phyloP scores from a whole-genome alignment of 305 asterid species.

The Ilex paraguariensis region DNA sequence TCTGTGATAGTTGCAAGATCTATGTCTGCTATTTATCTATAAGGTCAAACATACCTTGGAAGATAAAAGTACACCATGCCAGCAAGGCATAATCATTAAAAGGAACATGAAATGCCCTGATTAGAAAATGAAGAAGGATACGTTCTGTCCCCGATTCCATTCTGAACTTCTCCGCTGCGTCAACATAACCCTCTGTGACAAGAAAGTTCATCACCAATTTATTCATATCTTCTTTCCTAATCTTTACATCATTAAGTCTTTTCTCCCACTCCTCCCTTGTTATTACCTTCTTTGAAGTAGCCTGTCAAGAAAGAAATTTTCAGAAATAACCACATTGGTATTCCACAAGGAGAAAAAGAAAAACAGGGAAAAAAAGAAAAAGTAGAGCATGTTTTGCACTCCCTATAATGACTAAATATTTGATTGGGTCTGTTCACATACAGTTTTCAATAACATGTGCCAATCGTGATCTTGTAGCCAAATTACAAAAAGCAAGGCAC shows the following conservation, averaged over 20 bases:
- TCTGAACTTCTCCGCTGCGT: slow-evolving; percentile 65
- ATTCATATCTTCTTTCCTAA: slow-evolving; percentile 73
- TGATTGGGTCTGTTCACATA: no score
- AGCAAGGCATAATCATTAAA: no score
- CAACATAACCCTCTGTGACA: slow-evolving; percentile 78
- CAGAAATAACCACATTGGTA: no score
- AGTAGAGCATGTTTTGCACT: no score
- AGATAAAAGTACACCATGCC: no score
- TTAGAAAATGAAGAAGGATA: slow-evolving; percentile 33
- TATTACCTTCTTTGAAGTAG: slow-evolving; percentile 57
- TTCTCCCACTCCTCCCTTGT: slow-evolving; percentile 81
- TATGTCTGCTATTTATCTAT: slow-evolving; percentile 65
- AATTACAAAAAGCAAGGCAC: no score
- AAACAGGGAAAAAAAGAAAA: no score
- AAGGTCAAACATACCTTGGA: slow-evolving; percentile 35
- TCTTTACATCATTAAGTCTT: slow-evolving; percentile 47
- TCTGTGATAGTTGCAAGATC: slow-evolving; percentile 80
- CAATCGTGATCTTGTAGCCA: no score
- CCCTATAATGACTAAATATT: no score
- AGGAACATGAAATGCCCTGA: background rate
- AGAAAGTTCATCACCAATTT: slow-evolving; percentile 80
- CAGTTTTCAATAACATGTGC: no score
- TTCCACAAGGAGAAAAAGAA: no score
- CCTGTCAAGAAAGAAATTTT: slow-evolving; percentile 26
- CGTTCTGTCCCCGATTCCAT: slow-evolving; percentile 76